These are phyloP conservation scores for Ustilago lituana DNA, from an alignment of 1,284 basidiomycete species.

Conservation along the genomic window DNA sequence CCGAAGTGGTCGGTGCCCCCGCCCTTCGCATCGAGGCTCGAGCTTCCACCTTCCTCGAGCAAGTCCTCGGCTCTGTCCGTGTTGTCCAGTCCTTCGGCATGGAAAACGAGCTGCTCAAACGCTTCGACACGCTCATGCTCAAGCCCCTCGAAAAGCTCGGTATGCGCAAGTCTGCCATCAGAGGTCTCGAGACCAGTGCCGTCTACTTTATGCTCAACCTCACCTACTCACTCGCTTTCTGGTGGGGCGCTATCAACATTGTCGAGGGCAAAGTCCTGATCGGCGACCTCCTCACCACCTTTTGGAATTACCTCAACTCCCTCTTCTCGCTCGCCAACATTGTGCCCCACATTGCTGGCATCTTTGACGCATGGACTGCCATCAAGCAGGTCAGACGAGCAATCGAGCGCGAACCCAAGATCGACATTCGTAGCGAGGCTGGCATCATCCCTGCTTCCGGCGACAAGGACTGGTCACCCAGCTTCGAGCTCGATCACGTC, in stretches of 20 bases:
- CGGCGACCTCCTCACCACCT: constrained; percentile 55
- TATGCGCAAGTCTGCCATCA: constrained; percentile 59
- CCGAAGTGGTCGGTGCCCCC: constrained; percentile 60
- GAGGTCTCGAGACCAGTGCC: constrained; percentile 50
- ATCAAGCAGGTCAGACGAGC: constrained; percentile 51
- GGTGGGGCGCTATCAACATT: constrained; percentile 58
- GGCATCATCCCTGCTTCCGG: constrained; percentile 34
- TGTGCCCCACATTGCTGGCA: constrained; percentile 58
- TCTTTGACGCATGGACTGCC: constrained; percentile 56
- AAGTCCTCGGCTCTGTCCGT: constrained; percentile 68
- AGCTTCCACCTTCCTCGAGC: constrained; percentile 68
- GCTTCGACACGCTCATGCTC: constrained; percentile 66
- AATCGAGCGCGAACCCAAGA: constrained; percentile 62
- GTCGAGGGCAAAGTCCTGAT: constrained; percentile 44
- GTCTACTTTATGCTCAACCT: constrained; percentile 57
- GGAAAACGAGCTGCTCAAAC: constrained; percentile 61
- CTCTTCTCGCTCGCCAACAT: constrained; percentile 63
- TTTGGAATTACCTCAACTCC: constrained; percentile 63
- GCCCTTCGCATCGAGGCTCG: constrained; percentile 67
- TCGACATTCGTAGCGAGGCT: constrained; percentile 56
- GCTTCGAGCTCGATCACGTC: constrained; percentile 55
- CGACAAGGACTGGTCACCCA: constrained; percentile 38
- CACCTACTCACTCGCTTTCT: constrained; percentile 57
- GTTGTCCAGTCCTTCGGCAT: constrained; percentile 69
- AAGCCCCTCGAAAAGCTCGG: constrained; percentile 64